Evolutionary conservation across 768 basidiomycete species (phyloP).

Genomic region (Hebeloma cylindrosporum): DNA sequence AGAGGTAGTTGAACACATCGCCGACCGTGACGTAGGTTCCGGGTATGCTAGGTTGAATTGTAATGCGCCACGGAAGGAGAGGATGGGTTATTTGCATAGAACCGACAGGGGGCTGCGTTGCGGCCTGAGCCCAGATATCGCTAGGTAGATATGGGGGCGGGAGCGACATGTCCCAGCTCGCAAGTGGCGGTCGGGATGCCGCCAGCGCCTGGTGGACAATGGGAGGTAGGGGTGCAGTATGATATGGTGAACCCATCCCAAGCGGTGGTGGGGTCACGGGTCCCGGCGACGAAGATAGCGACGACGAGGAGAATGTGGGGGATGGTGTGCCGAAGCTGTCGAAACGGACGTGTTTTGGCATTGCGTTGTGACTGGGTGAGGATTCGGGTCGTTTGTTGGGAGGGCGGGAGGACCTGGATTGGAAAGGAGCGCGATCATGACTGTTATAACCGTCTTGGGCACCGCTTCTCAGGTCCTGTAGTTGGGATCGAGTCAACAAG

Average conservation of each 20-base stretch:
- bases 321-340: constrained; percentile 5
- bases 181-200: no score
- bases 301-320: constrained; percentile 9
- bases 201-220: no score
- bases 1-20: no score
- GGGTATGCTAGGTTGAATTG: no score
- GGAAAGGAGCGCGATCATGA: background rate
- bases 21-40: no score
- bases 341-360: constrained; percentile 18
- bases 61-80: no score
- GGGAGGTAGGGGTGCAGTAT: constrained; percentile 1
- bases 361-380: background rate
- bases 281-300: constrained; percentile 3
- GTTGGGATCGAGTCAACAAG: background rate
- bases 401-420: background rate
- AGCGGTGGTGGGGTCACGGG: constrained; percentile 3
- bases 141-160: no score
- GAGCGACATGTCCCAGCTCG: no score
- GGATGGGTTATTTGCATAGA: no score
- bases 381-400: background rate
- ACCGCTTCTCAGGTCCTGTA: no score
- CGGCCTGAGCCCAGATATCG: no score
- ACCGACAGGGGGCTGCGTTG: no score
- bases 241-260: constrained; percentile 11
- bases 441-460: constrained; percentile 3